Conservation (phyloP, 2,329 filamentous ascomycete species). For the Orbilia brochopaga region DNA sequence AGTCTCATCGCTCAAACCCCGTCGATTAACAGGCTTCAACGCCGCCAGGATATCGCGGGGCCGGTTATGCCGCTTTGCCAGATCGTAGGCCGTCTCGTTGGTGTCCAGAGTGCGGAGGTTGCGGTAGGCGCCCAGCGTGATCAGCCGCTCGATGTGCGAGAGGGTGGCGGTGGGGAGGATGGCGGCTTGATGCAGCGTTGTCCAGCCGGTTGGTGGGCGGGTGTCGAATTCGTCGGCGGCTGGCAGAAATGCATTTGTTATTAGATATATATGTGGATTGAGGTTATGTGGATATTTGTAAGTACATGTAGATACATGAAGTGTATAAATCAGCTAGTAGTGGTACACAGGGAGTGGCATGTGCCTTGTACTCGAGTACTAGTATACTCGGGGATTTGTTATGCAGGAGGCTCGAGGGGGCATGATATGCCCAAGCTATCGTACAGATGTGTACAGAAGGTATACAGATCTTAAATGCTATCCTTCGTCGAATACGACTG, state of each 20-base stretch:
- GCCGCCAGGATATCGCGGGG: constrained; percentile 28
- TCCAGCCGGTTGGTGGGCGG: constrained; percentile 36
- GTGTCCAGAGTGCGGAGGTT: constrained; percentile 31
- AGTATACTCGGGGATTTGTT: too few species aligned
- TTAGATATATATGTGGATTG: neutral
- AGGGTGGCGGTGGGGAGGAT: constrained; percentile 1
- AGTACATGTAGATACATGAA: too few species aligned
- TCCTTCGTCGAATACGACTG: too few species aligned
- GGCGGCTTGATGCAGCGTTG: constrained; percentile 39
- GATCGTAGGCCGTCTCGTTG: constrained; percentile 36
- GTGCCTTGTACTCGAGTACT: too few species aligned
- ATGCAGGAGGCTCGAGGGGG: too few species aligned
- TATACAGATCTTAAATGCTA: too few species aligned
- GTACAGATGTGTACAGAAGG: too few species aligned
- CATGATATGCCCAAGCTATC: too few species aligned
- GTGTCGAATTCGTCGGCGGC: constrained; percentile 16
- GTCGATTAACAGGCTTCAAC: constrained; percentile 20
- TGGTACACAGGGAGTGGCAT: too few species aligned
- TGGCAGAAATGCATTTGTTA: neutral
- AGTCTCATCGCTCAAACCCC: constrained; percentile 8
- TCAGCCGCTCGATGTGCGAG: constrained; percentile 34
- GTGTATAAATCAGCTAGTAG: too few species aligned
- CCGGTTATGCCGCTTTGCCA: constrained; percentile 20
- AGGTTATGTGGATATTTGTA: neutral
- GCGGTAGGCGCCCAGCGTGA: constrained; percentile 29